Percentiles rank a stretch among this genome's conserved stretches.
phyloP scores from a whole-genome alignment of 805 yeast species.

The Candida tibetensis region DNA sequence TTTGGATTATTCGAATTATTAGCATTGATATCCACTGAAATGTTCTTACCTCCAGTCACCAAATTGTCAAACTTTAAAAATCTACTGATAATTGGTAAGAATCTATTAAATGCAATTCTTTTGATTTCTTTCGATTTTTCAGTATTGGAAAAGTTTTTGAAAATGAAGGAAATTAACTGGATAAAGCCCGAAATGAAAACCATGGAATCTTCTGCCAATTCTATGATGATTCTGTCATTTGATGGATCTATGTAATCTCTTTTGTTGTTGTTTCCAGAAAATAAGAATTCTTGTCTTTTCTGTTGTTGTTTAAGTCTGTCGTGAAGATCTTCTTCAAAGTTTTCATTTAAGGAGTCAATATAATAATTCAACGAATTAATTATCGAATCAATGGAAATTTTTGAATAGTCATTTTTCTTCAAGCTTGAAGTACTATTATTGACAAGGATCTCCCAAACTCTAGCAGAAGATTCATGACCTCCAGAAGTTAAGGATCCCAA shows the following conservation, averaged over 20 bases:
- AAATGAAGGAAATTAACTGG: slow-evolving; percentile 50
- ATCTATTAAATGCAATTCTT: slow-evolving; percentile 28
- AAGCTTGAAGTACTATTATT: slow-evolving; percentile 22
- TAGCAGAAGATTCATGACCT: slow-evolving; percentile 46
- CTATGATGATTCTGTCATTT: slow-evolving; percentile 40
- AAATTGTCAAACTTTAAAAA: slow-evolving; percentile 42
- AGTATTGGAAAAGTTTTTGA: slow-evolving; percentile 24
- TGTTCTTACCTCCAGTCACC: slow-evolving; percentile 17
- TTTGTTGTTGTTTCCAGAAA: slow-evolving; percentile 14
- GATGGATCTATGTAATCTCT: slow-evolving; percentile 22
- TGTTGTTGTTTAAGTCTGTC: slow-evolving; percentile 29
- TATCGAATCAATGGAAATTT: slow-evolving; percentile 56
- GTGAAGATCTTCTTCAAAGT: slow-evolving; percentile 32
- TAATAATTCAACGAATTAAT: slow-evolving; percentile 54
- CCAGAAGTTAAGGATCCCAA: slow-evolving; percentile 71
- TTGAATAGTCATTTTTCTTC: slow-evolving; percentile 39
- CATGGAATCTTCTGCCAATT: slow-evolving; percentile 76
- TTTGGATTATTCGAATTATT: slow-evolving; percentile 11
- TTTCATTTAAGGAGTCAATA: slow-evolving; percentile 42
- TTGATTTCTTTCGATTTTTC: slow-evolving; percentile 26
- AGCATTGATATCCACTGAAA: slow-evolving; percentile 11
- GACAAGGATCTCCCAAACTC: slow-evolving; percentile 39
- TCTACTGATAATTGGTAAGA: slow-evolving; percentile 31
- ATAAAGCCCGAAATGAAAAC: slow-evolving; percentile 72
- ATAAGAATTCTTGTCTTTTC: slow-evolving; percentile 34